Conservation (phyloP, 1,284 basidiomycete species). For the Coniophora puteana region DNA sequence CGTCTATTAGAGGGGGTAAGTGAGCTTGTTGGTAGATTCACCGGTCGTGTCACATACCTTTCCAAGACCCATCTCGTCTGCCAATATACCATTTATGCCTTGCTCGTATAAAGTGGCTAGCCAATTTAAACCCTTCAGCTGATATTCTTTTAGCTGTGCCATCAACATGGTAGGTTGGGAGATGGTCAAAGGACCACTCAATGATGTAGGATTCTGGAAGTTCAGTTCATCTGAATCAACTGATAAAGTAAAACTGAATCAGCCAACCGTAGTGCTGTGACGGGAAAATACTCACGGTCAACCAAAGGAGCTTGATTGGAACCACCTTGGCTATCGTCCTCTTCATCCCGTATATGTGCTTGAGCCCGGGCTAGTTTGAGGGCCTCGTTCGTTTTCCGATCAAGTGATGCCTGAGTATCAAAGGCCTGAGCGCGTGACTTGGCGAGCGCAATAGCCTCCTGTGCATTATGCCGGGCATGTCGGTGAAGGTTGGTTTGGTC, state of each 20-base stretch:
- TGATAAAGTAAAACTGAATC: slow-evolving; percentile 28
- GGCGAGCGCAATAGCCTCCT: slow-evolving; percentile 84
- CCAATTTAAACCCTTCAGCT: slow-evolving; percentile 98
- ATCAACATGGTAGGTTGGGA: slow-evolving; percentile 96
- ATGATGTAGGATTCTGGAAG: slow-evolving; percentile 98
- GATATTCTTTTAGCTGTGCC: slow-evolving; percentile 97
- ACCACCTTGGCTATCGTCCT: slow-evolving; percentile 28
- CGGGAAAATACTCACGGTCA: slow-evolving; percentile 51
- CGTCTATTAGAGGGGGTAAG: slow-evolving; percentile 52
- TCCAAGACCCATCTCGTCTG: slow-evolving; percentile 98
- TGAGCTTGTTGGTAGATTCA: background rate
- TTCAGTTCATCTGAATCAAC: slow-evolving; percentile 97
- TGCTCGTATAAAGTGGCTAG: slow-evolving; percentile 97
- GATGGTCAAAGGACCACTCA: slow-evolving; percentile 83
- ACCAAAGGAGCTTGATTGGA: slow-evolving; percentile 42
- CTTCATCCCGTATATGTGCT: slow-evolving; percentile 51
- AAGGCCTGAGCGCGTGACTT: slow-evolving; percentile 83
- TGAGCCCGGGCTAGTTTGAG: slow-evolving; percentile 66
- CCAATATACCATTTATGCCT: slow-evolving; percentile 97
- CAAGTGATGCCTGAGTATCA: slow-evolving; percentile 77
- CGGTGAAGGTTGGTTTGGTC: slow-evolving; percentile 88
- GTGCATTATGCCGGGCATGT: slow-evolving; percentile 89
- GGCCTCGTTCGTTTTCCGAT: slow-evolving; percentile 78
- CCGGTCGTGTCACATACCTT: slow-evolving; percentile 50
- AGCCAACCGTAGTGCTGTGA: slow-evolving; percentile 3